Evolutionary conservation across 306 rosid species (phyloP), one percentile per base, ranked within the genome.

Genomic region (Cucumis cinereus): DNA sequence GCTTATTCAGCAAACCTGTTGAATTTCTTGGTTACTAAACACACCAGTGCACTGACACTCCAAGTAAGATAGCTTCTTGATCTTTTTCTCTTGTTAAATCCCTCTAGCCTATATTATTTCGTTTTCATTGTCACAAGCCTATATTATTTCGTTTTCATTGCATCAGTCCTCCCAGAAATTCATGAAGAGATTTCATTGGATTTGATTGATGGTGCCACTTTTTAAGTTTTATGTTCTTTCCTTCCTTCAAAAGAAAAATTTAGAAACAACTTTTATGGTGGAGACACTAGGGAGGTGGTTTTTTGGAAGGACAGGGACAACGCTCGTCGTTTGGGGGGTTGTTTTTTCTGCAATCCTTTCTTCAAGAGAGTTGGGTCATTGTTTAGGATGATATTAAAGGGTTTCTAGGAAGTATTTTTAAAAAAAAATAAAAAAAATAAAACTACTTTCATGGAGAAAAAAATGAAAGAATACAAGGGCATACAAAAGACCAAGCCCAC

Each of bases 11-110:
- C 99, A 43, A 94, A 94, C 89, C 77, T 94, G 84, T 81, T 93
- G 81, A 94, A 94, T 86, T 92, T 94, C 90, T 86, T 94, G 92
- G 99, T 94, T 74, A 94, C 97, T n/a, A 92, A 94, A 82, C 91
- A 94, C 81, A 94, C 99, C 35, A 94, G 99, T 74, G 93, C 99
- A 41, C 83, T 92, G 22, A 94, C 97, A 33, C 97, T 94, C 75
- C 99, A 94, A 96, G 99, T 94, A 89, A 36, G 82, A 73, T 76
- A 16, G 60, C 74, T 26, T 58, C 71, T 64, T 47, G 77, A 47
- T 62, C 49, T 33, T 22, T n/a, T 70, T 60, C 73, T 62, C 17
- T 58, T 80, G 35, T 38, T 17, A 36, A 17, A 8, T 38, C 16
- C 41, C 43, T 60, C 19, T 24, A 17, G 35, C 35, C 35, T 5